Evolutionary conservation across 2,329 filamentous ascomycete genomes (phyloP).

Genomic region (Nemania diffusa): DNA sequence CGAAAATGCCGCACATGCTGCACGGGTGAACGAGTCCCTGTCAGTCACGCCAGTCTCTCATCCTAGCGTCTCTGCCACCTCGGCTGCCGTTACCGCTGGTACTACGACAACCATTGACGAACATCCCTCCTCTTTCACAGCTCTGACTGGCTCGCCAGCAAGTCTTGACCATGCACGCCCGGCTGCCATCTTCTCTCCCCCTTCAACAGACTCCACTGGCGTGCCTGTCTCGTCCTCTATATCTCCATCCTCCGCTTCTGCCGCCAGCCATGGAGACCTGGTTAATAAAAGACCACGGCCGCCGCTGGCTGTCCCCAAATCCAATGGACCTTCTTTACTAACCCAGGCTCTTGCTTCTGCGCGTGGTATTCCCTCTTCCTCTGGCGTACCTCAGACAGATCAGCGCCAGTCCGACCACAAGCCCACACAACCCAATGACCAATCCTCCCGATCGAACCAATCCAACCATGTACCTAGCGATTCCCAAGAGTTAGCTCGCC

Average conservation of each 20-base stretch:
- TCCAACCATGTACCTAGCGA: slow-evolving; percentile 39
- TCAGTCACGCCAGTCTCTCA: slow-evolving; percentile 36
- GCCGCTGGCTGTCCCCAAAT: slow-evolving; percentile 55
- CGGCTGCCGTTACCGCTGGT: slow-evolving; percentile 29
- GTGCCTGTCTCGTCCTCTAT: slow-evolving; percentile 40
- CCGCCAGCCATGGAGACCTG: slow-evolving; percentile 51
- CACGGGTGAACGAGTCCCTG: slow-evolving; percentile 45
- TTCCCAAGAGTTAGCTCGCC: slow-evolving; percentile 35
- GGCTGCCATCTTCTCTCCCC: slow-evolving; percentile 39
- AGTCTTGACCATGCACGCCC: slow-evolving; percentile 41
- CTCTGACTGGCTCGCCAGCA: slow-evolving; percentile 45
- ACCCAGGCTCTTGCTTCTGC: slow-evolving; percentile 68
- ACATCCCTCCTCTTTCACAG: slow-evolving; percentile 42
- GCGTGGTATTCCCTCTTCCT: slow-evolving; percentile 59
- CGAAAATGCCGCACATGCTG: slow-evolving; percentile 65
- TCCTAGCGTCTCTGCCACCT: slow-evolving; percentile 39
- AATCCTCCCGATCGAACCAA: slow-evolving; percentile 36
- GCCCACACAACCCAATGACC: slow-evolving; percentile 37
- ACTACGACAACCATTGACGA: slow-evolving; percentile 42
- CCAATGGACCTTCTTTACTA: slow-evolving; percentile 65
- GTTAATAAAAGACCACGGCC: slow-evolving; percentile 60
- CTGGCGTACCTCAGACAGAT: slow-evolving; percentile 43
- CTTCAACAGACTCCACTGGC: slow-evolving; percentile 31
- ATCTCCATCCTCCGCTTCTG: slow-evolving; percentile 42
- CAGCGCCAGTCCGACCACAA: slow-evolving; percentile 44